Evolutionary conservation across 2,329 filamentous ascomycete genomes (phyloP), one percentile per base, ranked within the genome.

Genomic region (Colletotrichum sansevieriae): DNA sequence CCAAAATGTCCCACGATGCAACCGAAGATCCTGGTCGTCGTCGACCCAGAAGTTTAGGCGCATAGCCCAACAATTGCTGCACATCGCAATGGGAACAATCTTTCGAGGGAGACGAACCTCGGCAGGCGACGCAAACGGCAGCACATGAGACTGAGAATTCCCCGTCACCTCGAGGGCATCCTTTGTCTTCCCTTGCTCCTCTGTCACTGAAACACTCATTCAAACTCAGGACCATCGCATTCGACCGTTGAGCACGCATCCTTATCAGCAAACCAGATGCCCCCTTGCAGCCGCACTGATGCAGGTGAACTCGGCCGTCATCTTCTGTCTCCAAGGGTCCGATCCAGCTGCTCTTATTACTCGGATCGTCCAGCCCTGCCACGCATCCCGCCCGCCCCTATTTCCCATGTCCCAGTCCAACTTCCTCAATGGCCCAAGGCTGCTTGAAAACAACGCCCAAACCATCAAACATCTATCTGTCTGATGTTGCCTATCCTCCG

Each of bases 221-320:
- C 49, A 10, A n/a, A 12, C 49, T 18, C 59, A 54, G 22, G 18
- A 7, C 25, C 29, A 44, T 55, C 22, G 41, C 49, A 15, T 7
- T 51, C 33, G 29, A 44, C 61, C 60, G 46, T 46, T 52, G 52
- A 33, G 41, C 57, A 41, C 59, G 10, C 62, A n/a, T 63, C 15
- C 61, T 68, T 68, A 60, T 68, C 65, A 55, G 54, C 20, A 35
- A 33, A 29, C 13, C 29, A 15, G 44, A 64, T 41, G 65, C n/a
- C 47, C 65, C 65, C 65, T 68, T 55, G 65, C 62, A 68, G 47
- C 47, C 18, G 35, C 65, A 61, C 65, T 61, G 65, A 65, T 60
- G 65, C 65, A 68, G 55, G 47, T 54, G 43, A 65, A 51, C n/a
- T 55, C 44, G 54, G 62, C 62, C 55, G 41, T 60, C 61, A 60